Base-by-base conservation (phyloP, 2,329 filamentous ascomycete species). In the Verticillium tricorpus region DNA sequence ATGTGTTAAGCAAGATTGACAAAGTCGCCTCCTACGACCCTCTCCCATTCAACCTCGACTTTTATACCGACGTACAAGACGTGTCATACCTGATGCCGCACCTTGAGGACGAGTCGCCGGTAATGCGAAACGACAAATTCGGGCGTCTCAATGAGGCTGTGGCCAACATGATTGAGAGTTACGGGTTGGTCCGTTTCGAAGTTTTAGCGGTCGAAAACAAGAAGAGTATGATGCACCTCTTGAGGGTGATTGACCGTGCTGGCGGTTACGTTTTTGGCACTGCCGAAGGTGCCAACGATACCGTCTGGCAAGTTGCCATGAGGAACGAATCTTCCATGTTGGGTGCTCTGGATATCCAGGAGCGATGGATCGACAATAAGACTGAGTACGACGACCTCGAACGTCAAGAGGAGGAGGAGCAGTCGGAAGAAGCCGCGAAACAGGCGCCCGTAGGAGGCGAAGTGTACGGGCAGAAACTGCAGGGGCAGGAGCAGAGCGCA, bases 1-100 rank as follows among this genome's bases (percentile, higher is more conserved):
- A 99, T 71, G 91, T 99, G 65, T 85, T 99, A 31, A 97, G 93
- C 62, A 99, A 99, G 78, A 96, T 99, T 77, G 95, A 99, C 77
- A 97, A 97, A 72, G 82, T 99, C 60, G 81, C 88, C 39, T 87
- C 89, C 59, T 97, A 97, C 71, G 89, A 92, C 56, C 86, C 91
- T 31, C 82, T 99, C 0, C 92, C 93, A 0, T 97, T 99, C 81
- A 97, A 97, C 70, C 87, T 99, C 63, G 93, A 97, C 67, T 99
- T 89, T 76, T 99, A 98, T 75, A 98, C 95, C 64, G 94, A 99
- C 74, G 94, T 98, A 8, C 93, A 99, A 75, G 93, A 97, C 70
- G 84, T 99, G 4, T 86, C 86, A 25, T 92, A 97, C 68, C 82
- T 99, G 14, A 84, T 95, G 0, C 92, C 93, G 1, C 83, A 89